Conservation (phyloP, 2,329 filamentous ascomycete species). For the Diplodia sapinea region DNA sequence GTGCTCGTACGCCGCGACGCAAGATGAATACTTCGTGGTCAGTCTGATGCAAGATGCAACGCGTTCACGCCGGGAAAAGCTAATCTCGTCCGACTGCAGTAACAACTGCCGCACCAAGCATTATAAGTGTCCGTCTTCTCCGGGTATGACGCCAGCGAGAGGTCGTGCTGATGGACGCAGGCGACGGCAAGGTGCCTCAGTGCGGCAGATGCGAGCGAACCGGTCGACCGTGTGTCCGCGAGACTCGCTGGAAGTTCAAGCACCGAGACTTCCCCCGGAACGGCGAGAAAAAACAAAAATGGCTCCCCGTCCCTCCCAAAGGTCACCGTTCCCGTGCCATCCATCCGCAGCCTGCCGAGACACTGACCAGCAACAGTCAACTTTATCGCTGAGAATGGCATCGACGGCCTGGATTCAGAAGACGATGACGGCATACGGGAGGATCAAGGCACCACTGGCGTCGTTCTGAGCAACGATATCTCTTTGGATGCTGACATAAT, state of each 20-base stretch:
- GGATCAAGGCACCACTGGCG: too few relatives aligned
- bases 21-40: slow-evolving; percentile 8
- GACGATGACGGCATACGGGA: neutral
- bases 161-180: slow-evolving; percentile 2
- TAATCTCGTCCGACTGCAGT: slow-evolving; percentile 2
- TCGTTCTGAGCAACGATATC: neutral
- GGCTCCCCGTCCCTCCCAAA: slow-evolving; percentile 11
- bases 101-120: slow-evolving; percentile 12
- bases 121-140: slow-evolving; percentile 12
- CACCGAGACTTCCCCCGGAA: neutral
- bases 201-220: slow-evolving; percentile 18
- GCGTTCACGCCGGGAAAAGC: neutral
- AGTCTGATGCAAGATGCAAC: neutral
- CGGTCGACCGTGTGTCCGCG: slow-evolving; percentile 1
- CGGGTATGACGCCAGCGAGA: neutral
- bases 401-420: neutral
- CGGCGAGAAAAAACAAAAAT: slow-evolving; percentile 4
- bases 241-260: slow-evolving; percentile 15
- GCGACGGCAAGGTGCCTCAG: slow-evolving; percentile 21
- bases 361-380: slow-evolving; percentile 2
- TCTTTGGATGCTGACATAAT: slow-evolving; percentile 5
- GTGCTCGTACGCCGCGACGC: neutral
- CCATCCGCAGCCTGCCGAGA: neutral
- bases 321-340: neutral
- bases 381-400: slow-evolving; percentile 8